Evolutionary conservation across 2,329 filamentous ascomycete genomes (phyloP), one percentile per base, ranked within the genome.

Genomic region (Cladosporium sp.): DNA sequence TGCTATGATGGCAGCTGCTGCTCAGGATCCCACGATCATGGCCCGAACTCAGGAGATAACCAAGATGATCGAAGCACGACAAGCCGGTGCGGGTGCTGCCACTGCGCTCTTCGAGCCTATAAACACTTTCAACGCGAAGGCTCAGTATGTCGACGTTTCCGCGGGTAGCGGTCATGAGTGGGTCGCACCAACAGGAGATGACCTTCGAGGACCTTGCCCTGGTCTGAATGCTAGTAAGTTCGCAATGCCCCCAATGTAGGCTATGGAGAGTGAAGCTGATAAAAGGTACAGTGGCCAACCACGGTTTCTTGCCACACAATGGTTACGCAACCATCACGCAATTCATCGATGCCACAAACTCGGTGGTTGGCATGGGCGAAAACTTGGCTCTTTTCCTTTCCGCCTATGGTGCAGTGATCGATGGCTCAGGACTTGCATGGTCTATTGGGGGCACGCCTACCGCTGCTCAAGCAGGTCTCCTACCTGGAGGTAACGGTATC

Each of bases 331-430:
- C 69, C 15, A 48, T 48, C 44, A 34, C 25, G n/a, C 44, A 48
- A n/a, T 48, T 48, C 28, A 34, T 48, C 58, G 61, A 68, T 20
- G 63, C 61, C 22, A 69, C 66, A 2, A 60, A 48, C 22, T 37
- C 54, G 9, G 69, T 70, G 9, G 68, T 71, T 35, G 70, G 70
- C 19, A 73, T 73, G 70, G 69, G 68, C 10, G 34, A 59, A 2
- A 62, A 68, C 17, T 61, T 73, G 19, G 66, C 65, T 2, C 57
- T 59, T 22, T 70, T 72, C 60, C 64, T 73, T 47, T 59, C 70
- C 17, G 58, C 65, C 42, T 67, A 68, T 36, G 68, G 69, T 45
- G 68, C 66, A 19, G 59, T 66, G 12, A 59, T 72, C 36, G 68
- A 69, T 44, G 70, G 70, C 17, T 40, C 36, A 20, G 66, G 70